Conservation (phyloP, 1,139 yeast species). For the Scheffersomyces insectosa region DNA sequence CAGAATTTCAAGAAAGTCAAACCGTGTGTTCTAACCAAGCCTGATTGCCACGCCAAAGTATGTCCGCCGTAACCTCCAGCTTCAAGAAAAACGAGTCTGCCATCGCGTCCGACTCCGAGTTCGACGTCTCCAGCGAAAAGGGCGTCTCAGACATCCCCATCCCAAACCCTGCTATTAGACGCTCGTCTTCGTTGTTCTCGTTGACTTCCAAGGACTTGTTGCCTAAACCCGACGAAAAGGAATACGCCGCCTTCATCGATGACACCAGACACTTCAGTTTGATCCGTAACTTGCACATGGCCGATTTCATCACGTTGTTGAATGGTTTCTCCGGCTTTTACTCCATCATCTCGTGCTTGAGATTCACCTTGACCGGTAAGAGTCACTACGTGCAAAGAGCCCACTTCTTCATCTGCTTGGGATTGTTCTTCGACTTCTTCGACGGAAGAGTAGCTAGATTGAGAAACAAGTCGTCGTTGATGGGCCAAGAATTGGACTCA, state of each 20-base stretch:
- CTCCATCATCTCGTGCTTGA: constrained; percentile 80
- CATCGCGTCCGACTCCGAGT: constrained; percentile 35
- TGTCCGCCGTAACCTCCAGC: constrained; percentile 15
- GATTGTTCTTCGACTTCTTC: constrained; percentile 91
- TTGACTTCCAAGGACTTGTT: constrained; percentile 36
- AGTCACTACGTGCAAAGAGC: constrained; percentile 83
- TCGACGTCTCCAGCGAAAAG: constrained; percentile 28
- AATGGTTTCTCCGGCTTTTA: constrained; percentile 91
- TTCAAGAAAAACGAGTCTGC: constrained; percentile 34
- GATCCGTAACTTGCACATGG: constrained; percentile 83
- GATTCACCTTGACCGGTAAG: constrained; percentile 70
- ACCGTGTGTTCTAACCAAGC: too few relatives aligned
- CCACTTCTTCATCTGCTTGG: constrained; percentile 81
- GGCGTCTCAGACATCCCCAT: constrained; percentile 18
- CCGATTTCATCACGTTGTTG: constrained; percentile 90
- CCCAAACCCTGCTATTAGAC: constrained; percentile 33
- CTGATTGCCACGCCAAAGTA: constrained; percentile 1
- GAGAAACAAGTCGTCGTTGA: constrained; percentile 85
- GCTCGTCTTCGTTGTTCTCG: constrained; percentile 39
- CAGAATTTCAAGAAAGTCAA: too few relatives aligned
- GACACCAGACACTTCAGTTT: constrained; percentile 80
- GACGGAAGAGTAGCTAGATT: constrained; percentile 97
- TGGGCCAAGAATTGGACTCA: constrained; percentile 98
- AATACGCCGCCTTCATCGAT: constrained; percentile 72
- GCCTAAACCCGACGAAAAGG: constrained; percentile 69